Percentiles rank a stretch among this genome's conserved stretches.
phyloP scores from a whole-genome alignment of 129 eudicot genomes.

The Silybum marianum region DNA sequence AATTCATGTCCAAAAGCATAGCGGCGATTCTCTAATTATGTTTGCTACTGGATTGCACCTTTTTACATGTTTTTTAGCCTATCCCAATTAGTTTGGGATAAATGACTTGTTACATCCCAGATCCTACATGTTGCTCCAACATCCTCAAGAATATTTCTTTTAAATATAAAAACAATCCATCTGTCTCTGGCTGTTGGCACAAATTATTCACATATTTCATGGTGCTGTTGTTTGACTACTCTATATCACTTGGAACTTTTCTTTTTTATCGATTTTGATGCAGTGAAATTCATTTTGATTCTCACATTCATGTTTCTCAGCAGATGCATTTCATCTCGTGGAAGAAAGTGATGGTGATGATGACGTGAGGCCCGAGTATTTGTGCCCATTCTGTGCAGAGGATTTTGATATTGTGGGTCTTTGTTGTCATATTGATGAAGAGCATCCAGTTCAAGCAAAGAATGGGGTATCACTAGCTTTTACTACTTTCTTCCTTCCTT shows the following conservation, averaged over 20 bases:
- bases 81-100: neutral
- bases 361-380: constrained; percentile 58
- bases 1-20: neutral
- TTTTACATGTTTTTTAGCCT: neutral
- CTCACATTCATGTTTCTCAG: constrained; percentile 19
- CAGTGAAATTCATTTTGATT: constrained; percentile 1
- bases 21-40: neutral
- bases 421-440: constrained; percentile 84
- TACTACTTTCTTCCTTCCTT: neutral
- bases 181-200: neutral
- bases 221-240: neutral
- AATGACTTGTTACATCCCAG: neutral
- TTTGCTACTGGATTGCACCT: neutral
- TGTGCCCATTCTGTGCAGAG: constrained; percentile 82
- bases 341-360: constrained; percentile 70
- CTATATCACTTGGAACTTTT: neutral
- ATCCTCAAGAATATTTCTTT: neutral
- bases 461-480: constrained; percentile 54
- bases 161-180: neutral
- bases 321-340: constrained; percentile 57
- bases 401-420: constrained; percentile 86
- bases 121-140: neutral
- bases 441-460: constrained; percentile 65
- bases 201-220: neutral
- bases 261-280: neutral